Conservation (phyloP, 768 basidiomycete genomes). For the Tremella yokohamensis region DNA sequence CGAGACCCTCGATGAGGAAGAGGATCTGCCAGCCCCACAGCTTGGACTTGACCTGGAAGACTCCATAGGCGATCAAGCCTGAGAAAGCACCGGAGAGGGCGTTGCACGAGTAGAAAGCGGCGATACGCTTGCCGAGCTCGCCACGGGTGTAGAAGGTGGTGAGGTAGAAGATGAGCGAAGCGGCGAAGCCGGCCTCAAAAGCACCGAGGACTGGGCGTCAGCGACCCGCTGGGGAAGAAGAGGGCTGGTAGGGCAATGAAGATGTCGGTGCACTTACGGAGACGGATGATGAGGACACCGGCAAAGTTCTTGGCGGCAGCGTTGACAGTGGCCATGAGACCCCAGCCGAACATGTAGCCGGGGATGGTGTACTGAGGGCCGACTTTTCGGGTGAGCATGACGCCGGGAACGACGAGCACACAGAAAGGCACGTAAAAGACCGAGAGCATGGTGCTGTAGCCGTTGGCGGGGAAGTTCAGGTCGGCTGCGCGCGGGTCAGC, state of each 20-base stretch:
- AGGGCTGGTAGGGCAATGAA: neutral
- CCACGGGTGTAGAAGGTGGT: conserved; percentile 58
- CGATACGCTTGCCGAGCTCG: conserved; percentile 58
- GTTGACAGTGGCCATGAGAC: conserved; percentile 27
- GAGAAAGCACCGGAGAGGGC: conserved; percentile 32
- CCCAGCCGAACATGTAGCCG: conserved; percentile 30
- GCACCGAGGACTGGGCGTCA: conserved; percentile 19
- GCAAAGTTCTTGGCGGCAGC: conserved; percentile 27
- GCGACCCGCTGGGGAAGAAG: neutral
- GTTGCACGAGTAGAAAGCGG: conserved; percentile 56
- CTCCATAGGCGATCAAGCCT: conserved; percentile 56
- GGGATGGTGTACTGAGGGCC: conserved; percentile 28
- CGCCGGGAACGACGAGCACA: conserved; percentile 18
- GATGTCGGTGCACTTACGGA: conserved; percentile 12
- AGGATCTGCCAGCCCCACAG: conserved; percentile 58
- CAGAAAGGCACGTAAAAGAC: conserved; percentile 28
- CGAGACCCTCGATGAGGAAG: conserved; percentile 58
- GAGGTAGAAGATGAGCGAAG: conserved; percentile 56
- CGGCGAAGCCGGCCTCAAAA: conserved; percentile 30
- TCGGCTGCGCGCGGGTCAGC: conserved; percentile 14
- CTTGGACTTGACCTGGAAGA: conserved; percentile 54
- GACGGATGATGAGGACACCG: conserved; percentile 15
- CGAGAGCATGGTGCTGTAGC: conserved; percentile 26
- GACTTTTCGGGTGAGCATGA: conserved; percentile 29
- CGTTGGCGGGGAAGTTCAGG: conserved; percentile 27